These are phyloP conservation scores for Pythium scleroteichum DNA, from an alignment of 352 stramenopile species.

Conservation along the genomic window DNA sequence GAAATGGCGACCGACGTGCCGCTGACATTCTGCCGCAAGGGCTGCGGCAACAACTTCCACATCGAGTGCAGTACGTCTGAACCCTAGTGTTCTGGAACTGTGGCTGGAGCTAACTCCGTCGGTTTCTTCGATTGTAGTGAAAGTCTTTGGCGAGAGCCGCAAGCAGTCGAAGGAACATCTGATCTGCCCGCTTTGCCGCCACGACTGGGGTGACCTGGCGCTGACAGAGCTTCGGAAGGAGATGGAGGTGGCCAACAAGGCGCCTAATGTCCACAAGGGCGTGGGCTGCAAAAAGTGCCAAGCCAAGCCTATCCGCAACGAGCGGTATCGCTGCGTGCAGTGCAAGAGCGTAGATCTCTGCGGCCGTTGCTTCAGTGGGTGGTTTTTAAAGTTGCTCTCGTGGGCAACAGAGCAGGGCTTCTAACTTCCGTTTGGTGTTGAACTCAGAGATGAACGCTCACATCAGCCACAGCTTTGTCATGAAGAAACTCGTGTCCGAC, in stretches of 20 bases:
- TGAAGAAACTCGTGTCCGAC: slow-evolving; percentile 65
- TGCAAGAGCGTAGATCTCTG: slow-evolving; percentile 81
- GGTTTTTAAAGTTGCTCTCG: too few relatives aligned
- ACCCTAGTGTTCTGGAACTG: too few relatives aligned
- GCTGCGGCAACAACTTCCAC: slow-evolving; percentile 79
- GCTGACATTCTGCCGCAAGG: slow-evolving; percentile 77
- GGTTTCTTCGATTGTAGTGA: slow-evolving; percentile 42
- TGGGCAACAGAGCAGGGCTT: too few relatives aligned
- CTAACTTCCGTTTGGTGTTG: background rate
- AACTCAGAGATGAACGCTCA: slow-evolving; percentile 57
- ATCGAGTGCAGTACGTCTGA: slow-evolving; percentile 58
- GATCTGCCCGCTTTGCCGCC: slow-evolving; percentile 79
- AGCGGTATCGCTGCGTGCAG: slow-evolving; percentile 79
- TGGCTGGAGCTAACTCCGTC: too few relatives aligned
- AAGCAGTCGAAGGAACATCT: slow-evolving; percentile 84
- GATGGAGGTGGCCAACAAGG: slow-evolving; percentile 69
- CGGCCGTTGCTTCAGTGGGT: slow-evolving; percentile 72
- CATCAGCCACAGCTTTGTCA: slow-evolving; percentile 66
- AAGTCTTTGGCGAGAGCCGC: slow-evolving; percentile 81
- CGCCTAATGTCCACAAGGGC: slow-evolving; percentile 75
- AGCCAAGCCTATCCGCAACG: slow-evolving; percentile 70
- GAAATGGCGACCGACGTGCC: slow-evolving; percentile 65
- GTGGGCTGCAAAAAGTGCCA: slow-evolving; percentile 70
- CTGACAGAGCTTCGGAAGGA: slow-evolving; percentile 68
- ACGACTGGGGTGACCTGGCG: slow-evolving; percentile 74